A percentile compares a stretch with the other conserved stretches of the same genome.
Conservation (phyloP, 2,329 filamentous ascomycete species). For the Colletotrichum sp. region DNA sequence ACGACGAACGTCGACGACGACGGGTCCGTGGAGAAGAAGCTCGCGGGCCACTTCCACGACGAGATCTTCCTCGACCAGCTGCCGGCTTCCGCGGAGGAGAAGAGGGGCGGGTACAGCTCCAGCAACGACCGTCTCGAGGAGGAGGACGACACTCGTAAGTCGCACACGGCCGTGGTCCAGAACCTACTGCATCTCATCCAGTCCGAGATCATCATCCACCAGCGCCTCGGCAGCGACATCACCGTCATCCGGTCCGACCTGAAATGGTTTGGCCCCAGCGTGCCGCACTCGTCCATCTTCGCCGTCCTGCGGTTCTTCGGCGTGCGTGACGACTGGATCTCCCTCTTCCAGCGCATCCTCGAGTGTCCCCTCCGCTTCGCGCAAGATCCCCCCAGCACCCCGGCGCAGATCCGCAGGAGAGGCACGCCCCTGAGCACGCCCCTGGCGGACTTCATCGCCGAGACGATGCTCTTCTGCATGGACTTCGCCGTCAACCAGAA, state of each 20-base stretch:
- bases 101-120: constrained; percentile 38
- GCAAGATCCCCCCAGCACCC: constrained; percentile 49
- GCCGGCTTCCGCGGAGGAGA: constrained; percentile 42
- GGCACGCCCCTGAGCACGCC: constrained; percentile 62
- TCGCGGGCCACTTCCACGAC: constrained; percentile 37
- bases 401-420: constrained; percentile 47
- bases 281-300: constrained; percentile 61
- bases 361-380: constrained; percentile 57
- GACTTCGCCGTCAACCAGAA: constrained; percentile 65
- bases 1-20: neutral
- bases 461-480: constrained; percentile 64
- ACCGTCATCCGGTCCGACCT: constrained; percentile 64
- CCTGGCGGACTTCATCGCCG: constrained; percentile 60
- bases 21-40: constrained; percentile 34
- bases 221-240: constrained; percentile 49
- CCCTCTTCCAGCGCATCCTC: constrained; percentile 60
- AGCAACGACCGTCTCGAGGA: constrained; percentile 39
- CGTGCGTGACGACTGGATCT: constrained; percentile 53
- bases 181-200: constrained; percentile 60
- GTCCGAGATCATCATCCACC: constrained; percentile 58
- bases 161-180: constrained; percentile 55
- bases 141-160: constrained; percentile 38
- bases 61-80: constrained; percentile 63
- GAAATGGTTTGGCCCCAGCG: constrained; percentile 59
- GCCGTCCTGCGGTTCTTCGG: constrained; percentile 60